Percentiles rank a stretch among this genome's conserved stretches.
Evolutionary conservation across 1,284 basidiomycete species (phyloP).

Genomic region (Leccinum ponderosum): DNA sequence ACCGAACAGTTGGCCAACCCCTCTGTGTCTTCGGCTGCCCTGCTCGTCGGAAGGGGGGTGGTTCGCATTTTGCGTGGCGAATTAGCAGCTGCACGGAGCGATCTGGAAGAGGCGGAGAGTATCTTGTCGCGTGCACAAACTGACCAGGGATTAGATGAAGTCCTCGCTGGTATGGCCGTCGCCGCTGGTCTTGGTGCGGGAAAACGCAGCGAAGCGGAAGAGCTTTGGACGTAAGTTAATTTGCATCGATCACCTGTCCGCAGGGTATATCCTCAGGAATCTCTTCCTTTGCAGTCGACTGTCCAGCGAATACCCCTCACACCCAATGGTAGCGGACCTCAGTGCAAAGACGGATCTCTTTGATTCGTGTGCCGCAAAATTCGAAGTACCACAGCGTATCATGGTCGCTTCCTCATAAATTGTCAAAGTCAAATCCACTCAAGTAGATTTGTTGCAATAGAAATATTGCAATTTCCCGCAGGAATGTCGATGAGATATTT

Average conservation of each 20-base stretch:
- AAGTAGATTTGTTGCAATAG: neutral
- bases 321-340: slow-evolving; percentile 71
- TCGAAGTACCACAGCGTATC: slow-evolving; percentile 57
- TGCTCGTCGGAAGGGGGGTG: slow-evolving; percentile 83
- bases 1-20: slow-evolving; percentile 91
- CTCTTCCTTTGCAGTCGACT: slow-evolving; percentile 50
- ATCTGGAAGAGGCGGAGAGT: slow-evolving; percentile 76
- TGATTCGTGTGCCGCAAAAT: slow-evolving; percentile 71
- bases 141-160: slow-evolving; percentile 44
- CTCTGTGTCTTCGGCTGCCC: slow-evolving; percentile 69
- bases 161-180: slow-evolving; percentile 69
- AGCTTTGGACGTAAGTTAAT: slow-evolving; percentile 59
- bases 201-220: slow-evolving; percentile 62
- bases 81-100: slow-evolving; percentile 79
- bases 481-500: neutral
- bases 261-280: neutral
- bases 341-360: slow-evolving; percentile 63
- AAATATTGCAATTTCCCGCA: slow-evolving; percentile 1
- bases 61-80: slow-evolving; percentile 83
- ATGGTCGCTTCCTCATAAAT: slow-evolving; percentile 18
- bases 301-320: slow-evolving; percentile 54
- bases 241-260: neutral
- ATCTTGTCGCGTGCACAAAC: slow-evolving; percentile 28
- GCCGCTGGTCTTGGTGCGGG: slow-evolving; percentile 61
- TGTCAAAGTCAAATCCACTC: neutral